A percentile compares a stretch with the other conserved stretches of the same genome.
These are phyloP conservation scores for Starmera quercuum DNA, from an alignment of 805 yeast species.

Conservation along the genomic window DNA sequence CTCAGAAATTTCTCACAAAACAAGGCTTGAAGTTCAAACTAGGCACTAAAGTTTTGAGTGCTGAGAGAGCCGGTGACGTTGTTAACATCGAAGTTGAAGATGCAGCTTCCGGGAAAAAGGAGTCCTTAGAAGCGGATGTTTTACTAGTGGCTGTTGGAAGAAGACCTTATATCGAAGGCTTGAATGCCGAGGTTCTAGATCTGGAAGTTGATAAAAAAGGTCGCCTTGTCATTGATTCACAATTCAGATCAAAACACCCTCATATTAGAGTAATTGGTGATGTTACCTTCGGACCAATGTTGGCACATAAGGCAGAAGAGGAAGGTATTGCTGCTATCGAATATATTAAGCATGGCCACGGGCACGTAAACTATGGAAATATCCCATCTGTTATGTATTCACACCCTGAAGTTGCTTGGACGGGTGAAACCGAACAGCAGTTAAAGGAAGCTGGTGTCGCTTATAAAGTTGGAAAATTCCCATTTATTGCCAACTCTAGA, in stretches of 20 bases:
- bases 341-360: slow-evolving; percentile 86
- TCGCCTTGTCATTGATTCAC: slow-evolving; percentile 87
- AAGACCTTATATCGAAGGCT: slow-evolving; percentile 91
- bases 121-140: slow-evolving; percentile 80
- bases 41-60: slow-evolving; percentile 85
- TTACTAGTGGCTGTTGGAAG: slow-evolving; percentile 97
- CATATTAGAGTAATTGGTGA: slow-evolving; percentile 98
- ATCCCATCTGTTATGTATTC: slow-evolving; percentile 99
- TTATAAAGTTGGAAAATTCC: slow-evolving; percentile 95
- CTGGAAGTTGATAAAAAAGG: slow-evolving; percentile 89
- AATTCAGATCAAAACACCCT: slow-evolving; percentile 85
- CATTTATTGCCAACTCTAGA: slow-evolving; percentile 97
- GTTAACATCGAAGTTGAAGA: slow-evolving; percentile 87
- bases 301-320: slow-evolving; percentile 99
- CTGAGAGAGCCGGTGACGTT: slow-evolving; percentile 79
- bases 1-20: slow-evolving; percentile 85
- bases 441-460: slow-evolving; percentile 86
- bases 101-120: slow-evolving; percentile 77
- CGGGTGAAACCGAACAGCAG: slow-evolving; percentile 93
- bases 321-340: slow-evolving; percentile 99
- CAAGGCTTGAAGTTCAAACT: slow-evolving; percentile 93
- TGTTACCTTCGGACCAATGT: slow-evolving; percentile 97
- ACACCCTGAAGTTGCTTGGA: slow-evolving; percentile 99
- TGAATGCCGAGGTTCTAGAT: slow-evolving; percentile 83
- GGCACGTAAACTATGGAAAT: slow-evolving; percentile 96